A percentile compares a stretch with the other conserved stretches of the same genome.
Evolutionary conservation across 129 eudicot genomes (phyloP).

Genomic region (Artemisia argyi): DNA sequence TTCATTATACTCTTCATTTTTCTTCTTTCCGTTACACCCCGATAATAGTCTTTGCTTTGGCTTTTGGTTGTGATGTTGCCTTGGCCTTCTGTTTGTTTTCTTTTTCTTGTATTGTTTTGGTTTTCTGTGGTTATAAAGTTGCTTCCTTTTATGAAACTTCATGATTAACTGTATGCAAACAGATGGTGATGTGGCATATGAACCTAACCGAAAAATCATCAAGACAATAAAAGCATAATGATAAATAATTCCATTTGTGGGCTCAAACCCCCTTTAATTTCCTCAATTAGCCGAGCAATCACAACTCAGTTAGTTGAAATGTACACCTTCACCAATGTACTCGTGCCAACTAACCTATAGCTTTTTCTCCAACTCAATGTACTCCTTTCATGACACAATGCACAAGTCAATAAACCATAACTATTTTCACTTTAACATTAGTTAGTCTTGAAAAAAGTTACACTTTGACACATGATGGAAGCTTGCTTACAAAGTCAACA

Average conservation of each 20-base stretch:
- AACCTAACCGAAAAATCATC: constrained; percentile 30
- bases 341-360: constrained; percentile 44
- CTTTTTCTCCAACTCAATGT: constrained; percentile 1
- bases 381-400: constrained; percentile 8
- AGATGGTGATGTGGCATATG: constrained; percentile 30
- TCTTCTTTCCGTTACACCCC: too few relatives aligned
- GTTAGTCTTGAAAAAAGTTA: constrained; percentile 3
- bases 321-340: constrained; percentile 69
- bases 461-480: constrained; percentile 41
- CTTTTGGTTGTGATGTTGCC: too few relatives aligned
- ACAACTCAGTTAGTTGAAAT: constrained; percentile 58
- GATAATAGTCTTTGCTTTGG: too few relatives aligned
- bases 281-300: constrained; percentile 40
- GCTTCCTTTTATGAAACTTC: too few relatives aligned
- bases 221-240: constrained; percentile 25
- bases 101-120: too few relatives aligned
- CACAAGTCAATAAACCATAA: constrained; percentile 3
- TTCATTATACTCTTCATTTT: too few relatives aligned
- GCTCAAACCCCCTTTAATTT: constrained; percentile 6
- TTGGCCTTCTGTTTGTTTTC: too few relatives aligned
- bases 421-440: neutral
- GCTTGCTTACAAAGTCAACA: constrained; percentile 45
- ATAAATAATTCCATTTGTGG: constrained; percentile 25
- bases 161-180: constrained; percentile 14
- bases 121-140: too few relatives aligned